Conservation (phyloP, 805 yeast species). For the Ogataea nakhonphanomensis region DNA sequence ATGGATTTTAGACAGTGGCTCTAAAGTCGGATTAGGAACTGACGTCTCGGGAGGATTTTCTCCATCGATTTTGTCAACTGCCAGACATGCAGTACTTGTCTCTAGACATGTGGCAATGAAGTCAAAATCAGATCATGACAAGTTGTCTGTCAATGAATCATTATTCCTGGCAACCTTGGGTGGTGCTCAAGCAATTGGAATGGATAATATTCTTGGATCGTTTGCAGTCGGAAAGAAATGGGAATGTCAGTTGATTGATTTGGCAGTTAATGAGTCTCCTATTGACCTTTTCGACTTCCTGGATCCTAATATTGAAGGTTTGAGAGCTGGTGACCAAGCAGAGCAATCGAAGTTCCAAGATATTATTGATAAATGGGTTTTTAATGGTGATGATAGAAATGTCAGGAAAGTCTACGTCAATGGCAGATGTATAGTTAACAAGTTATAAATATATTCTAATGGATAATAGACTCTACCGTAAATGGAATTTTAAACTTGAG, state of each 20-base stretch:
- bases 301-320: constrained; percentile 30
- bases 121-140: constrained; percentile 38
- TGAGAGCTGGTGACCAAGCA: constrained; percentile 1
- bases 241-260: constrained; percentile 75
- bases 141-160: constrained; percentile 62
- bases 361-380: constrained; percentile 78
- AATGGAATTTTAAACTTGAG: too few relatives aligned
- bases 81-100: constrained; percentile 64
- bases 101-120: constrained; percentile 65
- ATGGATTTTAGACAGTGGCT: constrained; percentile 54
- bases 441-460: constrained; percentile 21
- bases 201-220: constrained; percentile 56
- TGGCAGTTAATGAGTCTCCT: constrained; percentile 46
- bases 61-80: constrained; percentile 55
- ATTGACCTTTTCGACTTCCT: constrained; percentile 77
- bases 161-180: constrained; percentile 78
- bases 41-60: constrained; percentile 73
- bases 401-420: constrained; percentile 73
- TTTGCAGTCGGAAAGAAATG: constrained; percentile 73
- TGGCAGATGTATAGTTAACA: constrained; percentile 58
- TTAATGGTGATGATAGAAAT: constrained; percentile 87
- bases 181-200: constrained; percentile 71
- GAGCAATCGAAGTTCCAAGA: constrained; percentile 39
- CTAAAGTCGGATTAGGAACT: constrained; percentile 75
- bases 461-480: too few relatives aligned